Evolutionary conservation across 106 monocot genomes (phyloP).

Genomic region (Dioscorea dumetorum): DNA sequence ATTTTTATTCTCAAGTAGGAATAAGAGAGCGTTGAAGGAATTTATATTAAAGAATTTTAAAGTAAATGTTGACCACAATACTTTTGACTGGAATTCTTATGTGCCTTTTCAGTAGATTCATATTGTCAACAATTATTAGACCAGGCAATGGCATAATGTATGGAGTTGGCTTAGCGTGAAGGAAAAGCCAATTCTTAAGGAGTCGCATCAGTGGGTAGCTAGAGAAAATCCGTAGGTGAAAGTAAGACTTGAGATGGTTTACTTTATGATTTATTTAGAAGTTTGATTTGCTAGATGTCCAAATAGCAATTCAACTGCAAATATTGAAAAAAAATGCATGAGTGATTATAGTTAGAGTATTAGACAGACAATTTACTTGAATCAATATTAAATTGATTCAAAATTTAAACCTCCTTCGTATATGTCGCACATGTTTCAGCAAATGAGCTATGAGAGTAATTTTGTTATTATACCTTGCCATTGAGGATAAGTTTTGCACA

Average conservation of each 20-base stretch:
- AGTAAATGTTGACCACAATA: not conserved
- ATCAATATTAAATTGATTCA: not conserved
- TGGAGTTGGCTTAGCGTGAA: too few species aligned
- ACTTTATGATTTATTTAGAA: too few species aligned
- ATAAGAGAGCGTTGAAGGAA: too few species aligned
- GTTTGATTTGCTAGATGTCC: too few species aligned
- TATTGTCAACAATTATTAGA: not conserved
- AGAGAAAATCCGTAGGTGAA: too few species aligned
- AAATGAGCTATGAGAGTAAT: not conserved
- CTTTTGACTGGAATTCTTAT: not conserved
- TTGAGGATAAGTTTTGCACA: conserved; percentile 84
- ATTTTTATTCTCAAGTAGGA: too few species aligned
- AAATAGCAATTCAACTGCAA: not conserved
- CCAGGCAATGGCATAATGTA: too few species aligned
- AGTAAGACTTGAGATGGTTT: too few species aligned
- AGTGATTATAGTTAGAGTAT: not conserved
- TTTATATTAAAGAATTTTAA: too few species aligned
- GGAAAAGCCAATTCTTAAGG: too few species aligned
- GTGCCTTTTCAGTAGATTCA: not conserved
- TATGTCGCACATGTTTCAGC: not conserved
- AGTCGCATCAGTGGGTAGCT: too few species aligned
- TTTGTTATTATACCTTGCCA: conserved; percentile 84
- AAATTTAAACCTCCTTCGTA: not conserved
- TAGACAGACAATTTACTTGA: not conserved
- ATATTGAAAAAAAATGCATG: not conserved